These are phyloP conservation scores for Alnus glutinosa DNA, from an alignment of 306 rosid genomes.

Conservation along the genomic window DNA sequence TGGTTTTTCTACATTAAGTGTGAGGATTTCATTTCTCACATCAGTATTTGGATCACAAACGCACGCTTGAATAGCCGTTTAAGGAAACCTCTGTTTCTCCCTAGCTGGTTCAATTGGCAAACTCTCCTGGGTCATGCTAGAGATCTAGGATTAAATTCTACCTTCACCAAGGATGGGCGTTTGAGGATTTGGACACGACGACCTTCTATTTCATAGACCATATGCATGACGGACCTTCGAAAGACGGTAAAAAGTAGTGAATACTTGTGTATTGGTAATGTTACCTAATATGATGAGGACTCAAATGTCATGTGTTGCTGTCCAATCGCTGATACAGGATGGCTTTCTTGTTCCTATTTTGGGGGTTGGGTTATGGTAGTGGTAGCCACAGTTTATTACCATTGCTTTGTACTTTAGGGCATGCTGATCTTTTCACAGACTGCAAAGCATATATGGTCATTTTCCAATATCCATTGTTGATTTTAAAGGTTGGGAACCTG, in stretches of 20 bases:
- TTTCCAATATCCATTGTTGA: constrained; percentile 31
- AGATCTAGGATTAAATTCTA: background rate
- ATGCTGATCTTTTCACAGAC: background rate
- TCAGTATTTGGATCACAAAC: background rate
- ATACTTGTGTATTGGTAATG: background rate
- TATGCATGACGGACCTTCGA: background rate
- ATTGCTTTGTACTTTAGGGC: background rate
- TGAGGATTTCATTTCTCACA: background rate
- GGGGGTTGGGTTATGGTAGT: background rate
- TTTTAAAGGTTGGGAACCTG: constrained; percentile 91
- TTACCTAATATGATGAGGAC: background rate
- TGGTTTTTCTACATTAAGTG: background rate
- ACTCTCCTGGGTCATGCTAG: background rate
- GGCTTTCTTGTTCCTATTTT: background rate
- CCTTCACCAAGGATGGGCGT: background rate
- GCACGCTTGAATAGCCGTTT: background rate
- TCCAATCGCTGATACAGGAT: background rate
- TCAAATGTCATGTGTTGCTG: background rate
- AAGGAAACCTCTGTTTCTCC: background rate
- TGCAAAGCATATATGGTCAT: constrained; percentile 24
- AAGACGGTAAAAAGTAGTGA: background rate
- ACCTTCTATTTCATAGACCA: background rate
- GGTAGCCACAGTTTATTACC: background rate
- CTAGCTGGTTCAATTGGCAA: background rate
- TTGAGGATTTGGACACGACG: background rate